A percentile compares a stretch with the other conserved stretches of the same genome.
phyloP scores from a whole-genome alignment of 2,329 filamentous ascomycete species.

The Pseudocercospora macadamiae region DNA sequence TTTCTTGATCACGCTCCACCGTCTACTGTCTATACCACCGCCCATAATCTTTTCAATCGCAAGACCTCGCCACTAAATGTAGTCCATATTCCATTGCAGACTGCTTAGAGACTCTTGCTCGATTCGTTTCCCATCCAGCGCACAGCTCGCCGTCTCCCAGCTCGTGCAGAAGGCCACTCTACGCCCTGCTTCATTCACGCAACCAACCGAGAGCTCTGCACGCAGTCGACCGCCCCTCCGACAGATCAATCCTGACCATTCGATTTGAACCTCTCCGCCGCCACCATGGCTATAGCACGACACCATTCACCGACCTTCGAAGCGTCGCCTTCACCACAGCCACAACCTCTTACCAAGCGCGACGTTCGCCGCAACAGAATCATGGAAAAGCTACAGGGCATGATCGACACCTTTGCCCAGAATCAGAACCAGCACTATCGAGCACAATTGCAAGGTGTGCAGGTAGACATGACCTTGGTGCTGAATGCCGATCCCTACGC shows the following conservation, averaged over 20 bases:
- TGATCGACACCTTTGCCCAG: slow-evolving; percentile 76
- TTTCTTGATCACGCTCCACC: too few relatives aligned
- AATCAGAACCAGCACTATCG: slow-evolving; percentile 85
- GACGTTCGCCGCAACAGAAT: slow-evolving; percentile 87
- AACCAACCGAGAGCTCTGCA: background rate
- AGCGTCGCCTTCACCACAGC: slow-evolving; percentile 46
- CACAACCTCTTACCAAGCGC: slow-evolving; percentile 70
- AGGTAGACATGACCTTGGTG: slow-evolving; percentile 85
- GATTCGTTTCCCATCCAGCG: background rate
- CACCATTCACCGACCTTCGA: slow-evolving; percentile 29
- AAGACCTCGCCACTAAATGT: too few relatives aligned
- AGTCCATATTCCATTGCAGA: background rate
- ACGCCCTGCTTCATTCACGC: background rate
- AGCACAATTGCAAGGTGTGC: slow-evolving; percentile 87
- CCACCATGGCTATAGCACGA: slow-evolving; percentile 27
- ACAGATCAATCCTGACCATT: background rate
- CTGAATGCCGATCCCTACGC: slow-evolving; percentile 82
- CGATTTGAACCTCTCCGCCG: background rate
- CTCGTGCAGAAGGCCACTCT: background rate
- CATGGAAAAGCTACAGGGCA: slow-evolving; percentile 73
- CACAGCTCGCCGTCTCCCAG: background rate
- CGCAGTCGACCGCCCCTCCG: too few relatives aligned
- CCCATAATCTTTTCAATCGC: too few relatives aligned
- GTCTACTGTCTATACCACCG: too few relatives aligned
- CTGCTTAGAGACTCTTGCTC: background rate